Evolutionary conservation across 176 grass and related monocot species (phyloP).

Genomic region (Avena insularis): DNA sequence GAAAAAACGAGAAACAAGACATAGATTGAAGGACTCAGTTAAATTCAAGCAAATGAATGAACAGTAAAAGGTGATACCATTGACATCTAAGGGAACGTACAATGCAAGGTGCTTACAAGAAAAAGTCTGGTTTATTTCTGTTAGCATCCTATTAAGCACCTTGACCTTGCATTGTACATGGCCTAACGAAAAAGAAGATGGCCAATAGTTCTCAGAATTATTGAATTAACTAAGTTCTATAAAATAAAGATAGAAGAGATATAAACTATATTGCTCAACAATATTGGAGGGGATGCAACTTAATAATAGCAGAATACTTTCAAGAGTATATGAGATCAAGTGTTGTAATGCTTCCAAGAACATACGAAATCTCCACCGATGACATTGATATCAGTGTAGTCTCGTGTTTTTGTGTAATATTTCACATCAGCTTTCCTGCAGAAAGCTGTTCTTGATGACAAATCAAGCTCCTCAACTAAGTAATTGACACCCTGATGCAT

Average conservation of each 20-base stretch:
- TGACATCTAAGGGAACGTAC: background rate
- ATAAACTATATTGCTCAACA: slow-evolving; percentile 8
- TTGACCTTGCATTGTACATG: no score
- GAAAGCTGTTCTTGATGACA: slow-evolving; percentile 73
- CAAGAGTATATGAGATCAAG: slow-evolving; percentile 5
- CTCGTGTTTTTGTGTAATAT: slow-evolving; percentile 92
- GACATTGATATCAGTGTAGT: slow-evolving; percentile 91
- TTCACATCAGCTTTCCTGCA: slow-evolving; percentile 95
- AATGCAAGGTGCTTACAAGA: no score
- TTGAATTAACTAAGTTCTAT: background rate
- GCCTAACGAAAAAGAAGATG: background rate
- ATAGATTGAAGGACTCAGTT: background rate
- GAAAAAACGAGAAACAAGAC: background rate
- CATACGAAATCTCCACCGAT: slow-evolving; percentile 83
- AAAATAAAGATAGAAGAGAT: background rate
- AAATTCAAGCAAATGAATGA: slow-evolving; percentile 1
- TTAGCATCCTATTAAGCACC: no score
- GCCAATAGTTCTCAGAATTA: slow-evolving; percentile 9
- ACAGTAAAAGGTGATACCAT: background rate
- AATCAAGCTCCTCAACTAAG: slow-evolving; percentile 78
- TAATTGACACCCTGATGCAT: slow-evolving; percentile 91
- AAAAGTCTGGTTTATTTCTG: no score
- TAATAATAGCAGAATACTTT: slow-evolving; percentile 25
- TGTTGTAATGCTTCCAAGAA: slow-evolving; percentile 30
- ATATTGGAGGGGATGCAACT: slow-evolving; percentile 21